Evolutionary conservation across 73 alveolate genomes (phyloP).

Genomic region (Tetrahymena borealis): DNA sequence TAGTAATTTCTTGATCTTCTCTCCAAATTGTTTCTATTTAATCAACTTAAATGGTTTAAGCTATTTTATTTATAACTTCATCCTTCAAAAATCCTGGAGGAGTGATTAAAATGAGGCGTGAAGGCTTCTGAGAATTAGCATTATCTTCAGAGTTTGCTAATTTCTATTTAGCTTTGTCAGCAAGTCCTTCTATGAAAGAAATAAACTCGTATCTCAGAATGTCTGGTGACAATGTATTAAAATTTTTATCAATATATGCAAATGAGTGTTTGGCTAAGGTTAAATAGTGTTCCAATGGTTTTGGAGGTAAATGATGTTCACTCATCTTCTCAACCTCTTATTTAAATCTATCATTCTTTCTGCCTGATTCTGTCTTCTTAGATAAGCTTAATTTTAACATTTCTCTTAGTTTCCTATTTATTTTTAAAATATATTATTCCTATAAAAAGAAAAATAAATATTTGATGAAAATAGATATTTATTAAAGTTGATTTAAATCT

Average conservation of each 20-base stretch:
- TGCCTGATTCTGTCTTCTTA: background rate
- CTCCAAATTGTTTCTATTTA: background rate
- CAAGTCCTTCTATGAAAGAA: background rate
- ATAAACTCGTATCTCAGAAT: background rate
- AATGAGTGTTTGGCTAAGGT: background rate
- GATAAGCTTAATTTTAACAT: constrained; percentile 51
- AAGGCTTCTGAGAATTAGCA: background rate
- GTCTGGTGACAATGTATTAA: background rate
- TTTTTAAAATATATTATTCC: background rate
- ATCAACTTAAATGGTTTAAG: background rate
- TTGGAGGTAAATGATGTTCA: background rate
- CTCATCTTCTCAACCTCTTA: background rate
- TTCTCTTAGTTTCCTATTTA: constrained; percentile 85
- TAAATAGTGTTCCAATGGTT: background rate
- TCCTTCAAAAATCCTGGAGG: background rate
- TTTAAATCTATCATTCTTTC: background rate
- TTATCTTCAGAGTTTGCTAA: background rate
- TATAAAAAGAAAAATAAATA: background rate
- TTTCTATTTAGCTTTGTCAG: background rate
- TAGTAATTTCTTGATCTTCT: background rate
- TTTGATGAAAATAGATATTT: too few relatives aligned
- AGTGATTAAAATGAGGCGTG: background rate
- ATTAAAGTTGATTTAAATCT: too few relatives aligned
- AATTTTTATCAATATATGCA: background rate
- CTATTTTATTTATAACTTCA: background rate